A percentile compares a stretch with the other conserved stretches of the same genome.
Evolutionary conservation across 2,329 filamentous ascomycete genomes (phyloP).

Genomic region (Ophiostoma triangulosporum): DNA sequence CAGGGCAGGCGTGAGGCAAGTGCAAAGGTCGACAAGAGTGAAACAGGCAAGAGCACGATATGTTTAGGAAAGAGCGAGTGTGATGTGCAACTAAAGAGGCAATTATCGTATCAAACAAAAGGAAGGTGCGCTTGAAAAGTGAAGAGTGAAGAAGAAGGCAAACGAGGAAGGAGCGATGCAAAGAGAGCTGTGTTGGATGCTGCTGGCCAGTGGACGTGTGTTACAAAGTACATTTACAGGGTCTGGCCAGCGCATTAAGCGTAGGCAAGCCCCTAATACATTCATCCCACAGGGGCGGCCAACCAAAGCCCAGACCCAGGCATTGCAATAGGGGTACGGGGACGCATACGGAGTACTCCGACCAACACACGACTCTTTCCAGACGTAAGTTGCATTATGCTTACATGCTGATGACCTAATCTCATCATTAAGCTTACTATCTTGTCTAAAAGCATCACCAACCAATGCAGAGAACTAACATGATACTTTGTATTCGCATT

Average conservation of each 20-base stretch:
- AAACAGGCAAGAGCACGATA: neutral
- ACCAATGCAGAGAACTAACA: no score
- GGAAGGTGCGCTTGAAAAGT: neutral
- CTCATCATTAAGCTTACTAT: no score
- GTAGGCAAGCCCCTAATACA: neutral
- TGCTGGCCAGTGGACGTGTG: constrained; percentile 9
- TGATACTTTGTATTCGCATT: no score
- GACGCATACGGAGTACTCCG: no score
- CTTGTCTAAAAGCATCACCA: no score
- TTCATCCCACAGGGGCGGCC: constrained; percentile 12
- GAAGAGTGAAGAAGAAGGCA: neutral
- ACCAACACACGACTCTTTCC: no score
- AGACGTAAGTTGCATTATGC: no score
- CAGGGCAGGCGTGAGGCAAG: neutral
- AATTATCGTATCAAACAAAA: neutral
- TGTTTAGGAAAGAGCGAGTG: neutral
- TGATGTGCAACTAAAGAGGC: neutral
- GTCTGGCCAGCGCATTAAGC: neutral
- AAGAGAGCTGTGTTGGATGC: neutral
- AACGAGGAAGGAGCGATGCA: constrained; percentile 1
- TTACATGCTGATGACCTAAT: no score
- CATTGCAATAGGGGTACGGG: neutral
- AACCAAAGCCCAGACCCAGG: constrained; percentile 7
- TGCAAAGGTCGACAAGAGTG: neutral
- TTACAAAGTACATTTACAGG: constrained; percentile 1